Evolutionary conservation across 441 rosid species (phyloP).

Genomic region (Euphorbia neoarborescens): DNA sequence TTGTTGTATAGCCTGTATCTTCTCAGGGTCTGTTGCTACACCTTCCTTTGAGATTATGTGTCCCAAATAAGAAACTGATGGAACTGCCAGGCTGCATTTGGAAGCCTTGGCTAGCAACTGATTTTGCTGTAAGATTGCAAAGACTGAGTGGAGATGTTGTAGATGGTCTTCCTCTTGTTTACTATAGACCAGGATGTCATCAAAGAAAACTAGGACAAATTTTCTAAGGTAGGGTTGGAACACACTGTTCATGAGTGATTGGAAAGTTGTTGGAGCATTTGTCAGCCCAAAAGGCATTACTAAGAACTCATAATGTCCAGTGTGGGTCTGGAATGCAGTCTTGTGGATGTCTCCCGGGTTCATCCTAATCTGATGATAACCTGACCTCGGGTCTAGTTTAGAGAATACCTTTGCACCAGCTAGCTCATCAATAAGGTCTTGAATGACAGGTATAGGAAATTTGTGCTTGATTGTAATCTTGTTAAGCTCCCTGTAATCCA

Average conservation of each 20-base stretch:
- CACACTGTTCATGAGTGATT: neutral
- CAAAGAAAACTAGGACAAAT: neutral
- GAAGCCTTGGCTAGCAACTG: neutral
- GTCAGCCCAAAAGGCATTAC: neutral
- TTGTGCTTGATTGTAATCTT: neutral
- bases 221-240: neutral
- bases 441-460: neutral
- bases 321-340: neutral
- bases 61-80: neutral
- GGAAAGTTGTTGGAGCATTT: neutral
- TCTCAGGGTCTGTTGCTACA: neutral
- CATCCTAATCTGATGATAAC: neutral
- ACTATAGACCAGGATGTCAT: neutral
- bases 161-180: accelerated
- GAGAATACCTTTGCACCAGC: neutral
- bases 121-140: neutral
- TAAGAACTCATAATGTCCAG: neutral
- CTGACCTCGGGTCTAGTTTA: neutral
- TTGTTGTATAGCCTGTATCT: neutral
- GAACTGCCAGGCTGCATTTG: neutral
- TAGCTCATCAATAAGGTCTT: neutral
- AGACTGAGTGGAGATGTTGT: neutral
- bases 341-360: neutral
- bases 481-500: neutral
- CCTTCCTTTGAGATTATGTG: neutral